A percentile compares a stretch with the other conserved stretches of the same genome.
phyloP scores from a whole-genome alignment of 2,329 filamentous ascomycete species.

The Sclerotinia sclerotiorum region DNA sequence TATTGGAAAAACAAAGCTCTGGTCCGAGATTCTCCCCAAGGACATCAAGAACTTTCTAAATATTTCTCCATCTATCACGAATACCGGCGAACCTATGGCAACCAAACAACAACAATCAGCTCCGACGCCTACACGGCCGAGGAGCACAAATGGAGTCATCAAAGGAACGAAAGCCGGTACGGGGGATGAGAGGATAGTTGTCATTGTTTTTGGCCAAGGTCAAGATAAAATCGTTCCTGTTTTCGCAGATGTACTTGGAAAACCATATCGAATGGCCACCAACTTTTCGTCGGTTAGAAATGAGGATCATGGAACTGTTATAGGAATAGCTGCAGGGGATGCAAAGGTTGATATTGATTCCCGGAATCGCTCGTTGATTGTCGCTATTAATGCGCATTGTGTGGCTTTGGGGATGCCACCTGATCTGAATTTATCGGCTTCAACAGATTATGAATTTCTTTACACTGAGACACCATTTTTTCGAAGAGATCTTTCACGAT shows the following conservation, averaged over 20 bases:
- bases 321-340: conserved; percentile 61
- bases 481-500: conserved; percentile 73
- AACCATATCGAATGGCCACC: conserved; percentile 62
- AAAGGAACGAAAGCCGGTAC: conserved; percentile 38
- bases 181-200: conserved; percentile 59
- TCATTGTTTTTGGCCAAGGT: conserved; percentile 67
- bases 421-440: conserved; percentile 62
- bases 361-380: conserved; percentile 59
- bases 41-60: conserved; percentile 10
- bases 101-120: conserved; percentile 51
- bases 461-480: conserved; percentile 73
- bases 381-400: conserved; percentile 75
- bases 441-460: conserved; percentile 83
- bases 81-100: conserved; percentile 39
- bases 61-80: conserved; percentile 4
- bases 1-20: not conserved
- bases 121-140: conserved; percentile 51
- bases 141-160: conserved; percentile 41
- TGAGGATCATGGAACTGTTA: conserved; percentile 62
- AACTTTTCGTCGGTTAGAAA: conserved; percentile 54
- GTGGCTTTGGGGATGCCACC: conserved; percentile 69
- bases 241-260: conserved; percentile 77
- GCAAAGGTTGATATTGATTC: conserved; percentile 57
- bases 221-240: conserved; percentile 73
- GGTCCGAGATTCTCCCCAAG: not conserved